These are phyloP conservation scores for Pseudozyma hubeiensis DNA, from an alignment of 1,284 basidiomycete species.

Conservation along the genomic window DNA sequence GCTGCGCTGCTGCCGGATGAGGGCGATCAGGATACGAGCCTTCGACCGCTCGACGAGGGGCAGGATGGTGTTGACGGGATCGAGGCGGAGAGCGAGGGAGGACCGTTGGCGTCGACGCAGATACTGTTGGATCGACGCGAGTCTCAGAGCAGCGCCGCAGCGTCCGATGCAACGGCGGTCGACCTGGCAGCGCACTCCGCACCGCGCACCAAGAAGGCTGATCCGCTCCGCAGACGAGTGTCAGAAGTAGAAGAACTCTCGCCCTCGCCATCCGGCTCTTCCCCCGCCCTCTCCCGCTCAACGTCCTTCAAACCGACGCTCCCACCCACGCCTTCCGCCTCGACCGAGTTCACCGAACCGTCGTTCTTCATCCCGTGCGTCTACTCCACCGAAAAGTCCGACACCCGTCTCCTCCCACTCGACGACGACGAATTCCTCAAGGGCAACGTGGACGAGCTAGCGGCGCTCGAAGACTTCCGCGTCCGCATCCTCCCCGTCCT, in stretches of 20 bases:
- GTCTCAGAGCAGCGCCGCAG: constrained; percentile 40
- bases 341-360: constrained; percentile 25
- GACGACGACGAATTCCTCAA: constrained; percentile 91
- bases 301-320: constrained; percentile 33
- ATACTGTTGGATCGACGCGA: constrained; percentile 11
- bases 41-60: constrained; percentile 26
- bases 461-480: constrained; percentile 91
- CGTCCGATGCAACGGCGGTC: constrained; percentile 43
- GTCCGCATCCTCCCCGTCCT: constrained; percentile 89
- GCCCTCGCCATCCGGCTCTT: constrained; percentile 31
- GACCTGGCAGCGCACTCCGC: constrained; percentile 32
- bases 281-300: constrained; percentile 36
- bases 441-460: constrained; percentile 89
- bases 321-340: constrained; percentile 12
- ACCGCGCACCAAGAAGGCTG: constrained; percentile 10
- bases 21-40: constrained; percentile 25
- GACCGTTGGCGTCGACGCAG: constrained; percentile 7
- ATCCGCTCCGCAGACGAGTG: constrained; percentile 16
- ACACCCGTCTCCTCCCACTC: constrained; percentile 83
- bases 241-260: constrained; percentile 48
- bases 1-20: constrained; percentile 44
- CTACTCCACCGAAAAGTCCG: constrained; percentile 92
- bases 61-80: constrained; percentile 11
- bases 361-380: constrained; percentile 72
- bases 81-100: background rate